Percentiles rank a stretch among this genome's conserved stretches.
Evolutionary conservation across 2,329 filamentous ascomycete genomes (phyloP).

Genomic region (Claviceps paspali): DNA sequence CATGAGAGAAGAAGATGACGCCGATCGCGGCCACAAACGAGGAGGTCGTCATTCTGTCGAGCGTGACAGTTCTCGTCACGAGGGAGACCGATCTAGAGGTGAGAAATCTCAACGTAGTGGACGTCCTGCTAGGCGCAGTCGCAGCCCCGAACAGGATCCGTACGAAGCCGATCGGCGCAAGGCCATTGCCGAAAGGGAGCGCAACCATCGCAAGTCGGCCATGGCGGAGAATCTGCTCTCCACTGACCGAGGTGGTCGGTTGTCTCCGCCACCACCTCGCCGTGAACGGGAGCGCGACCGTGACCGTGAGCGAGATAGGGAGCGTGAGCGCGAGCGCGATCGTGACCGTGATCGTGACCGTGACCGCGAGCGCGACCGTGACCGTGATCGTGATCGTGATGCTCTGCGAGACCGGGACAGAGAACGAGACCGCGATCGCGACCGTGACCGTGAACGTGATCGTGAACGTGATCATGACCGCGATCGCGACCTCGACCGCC

Average conservation of each 20-base stretch:
- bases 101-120: constrained; percentile 48
- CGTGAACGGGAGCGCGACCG: constrained; percentile 28
- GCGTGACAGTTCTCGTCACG: constrained; percentile 43
- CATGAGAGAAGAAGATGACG: constrained; percentile 79
- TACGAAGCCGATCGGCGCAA: constrained; percentile 93
- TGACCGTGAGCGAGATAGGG: constrained; percentile 16
- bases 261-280: constrained; percentile 25
- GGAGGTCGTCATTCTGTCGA: constrained; percentile 40
- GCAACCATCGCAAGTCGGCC: constrained; percentile 72
- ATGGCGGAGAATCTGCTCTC: constrained; percentile 49
- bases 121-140: constrained; percentile 51
- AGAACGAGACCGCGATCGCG: background rate
- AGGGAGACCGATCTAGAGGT: constrained; percentile 40
- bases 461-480: constrained; percentile 20
- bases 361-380: constrained; percentile 20
- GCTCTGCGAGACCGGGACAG: constrained; percentile 19
- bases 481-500: constrained; percentile 32
- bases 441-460: constrained; percentile 10
- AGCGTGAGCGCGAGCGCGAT: constrained; percentile 19
- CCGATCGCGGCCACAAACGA: constrained; percentile 47
- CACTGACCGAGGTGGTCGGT: constrained; percentile 31
- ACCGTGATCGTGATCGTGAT: constrained; percentile 10
- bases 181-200: constrained; percentile 84
- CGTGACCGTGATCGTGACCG: constrained; percentile 19
- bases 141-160: constrained; percentile 79